A percentile compares a stretch with the other conserved stretches of the same genome.
Evolutionary conservation across 352 stramenopile species (phyloP).

Genomic region (Pythium brachiatum): DNA sequence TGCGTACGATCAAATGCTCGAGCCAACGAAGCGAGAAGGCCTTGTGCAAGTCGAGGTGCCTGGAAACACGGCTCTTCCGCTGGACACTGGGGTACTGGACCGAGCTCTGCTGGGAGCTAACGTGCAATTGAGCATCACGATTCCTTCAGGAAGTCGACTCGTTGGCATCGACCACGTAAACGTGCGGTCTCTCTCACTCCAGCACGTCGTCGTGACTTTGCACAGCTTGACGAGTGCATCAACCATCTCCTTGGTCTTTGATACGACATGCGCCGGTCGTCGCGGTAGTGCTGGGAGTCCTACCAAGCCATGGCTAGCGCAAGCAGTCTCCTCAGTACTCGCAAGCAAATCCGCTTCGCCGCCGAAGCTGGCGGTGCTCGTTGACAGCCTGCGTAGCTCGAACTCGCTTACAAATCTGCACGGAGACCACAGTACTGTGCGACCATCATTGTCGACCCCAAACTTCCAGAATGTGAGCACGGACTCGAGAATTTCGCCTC

Average conservation of each 20-base stretch:
- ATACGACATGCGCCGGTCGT: slow-evolving; percentile 15
- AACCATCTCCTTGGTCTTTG: slow-evolving; percentile 39
- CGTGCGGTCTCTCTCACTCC: slow-evolving; percentile 34
- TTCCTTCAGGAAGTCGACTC: slow-evolving; percentile 43
- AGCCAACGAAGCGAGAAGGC: neutral
- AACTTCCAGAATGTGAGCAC: neutral
- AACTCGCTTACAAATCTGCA: slow-evolving; percentile 6
- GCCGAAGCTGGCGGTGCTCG: neutral
- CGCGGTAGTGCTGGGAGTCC: slow-evolving; percentile 1
- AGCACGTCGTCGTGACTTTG: slow-evolving; percentile 35
- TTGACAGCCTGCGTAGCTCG: slow-evolving; percentile 5
- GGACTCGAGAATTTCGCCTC: neutral
- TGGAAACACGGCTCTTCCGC: slow-evolving; percentile 2
- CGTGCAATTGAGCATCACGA: slow-evolving; percentile 6
- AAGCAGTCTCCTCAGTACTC: neutral
- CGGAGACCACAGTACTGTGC: neutral
- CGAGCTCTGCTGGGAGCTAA: slow-evolving; percentile 22
- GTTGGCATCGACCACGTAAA: slow-evolving; percentile 48
- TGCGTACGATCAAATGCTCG: slow-evolving; percentile 38
- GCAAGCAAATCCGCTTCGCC: neutral
- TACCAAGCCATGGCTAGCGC: neutral
- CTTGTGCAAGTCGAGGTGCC: slow-evolving; percentile 4
- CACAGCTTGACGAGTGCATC: slow-evolving; percentile 25
- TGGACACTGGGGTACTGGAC: slow-evolving; percentile 16
- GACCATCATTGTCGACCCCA: slow-evolving; percentile 1